These are phyloP conservation scores for Prunus armeniaca DNA, from an alignment of 306 rosid species.

Conservation along the genomic window DNA sequence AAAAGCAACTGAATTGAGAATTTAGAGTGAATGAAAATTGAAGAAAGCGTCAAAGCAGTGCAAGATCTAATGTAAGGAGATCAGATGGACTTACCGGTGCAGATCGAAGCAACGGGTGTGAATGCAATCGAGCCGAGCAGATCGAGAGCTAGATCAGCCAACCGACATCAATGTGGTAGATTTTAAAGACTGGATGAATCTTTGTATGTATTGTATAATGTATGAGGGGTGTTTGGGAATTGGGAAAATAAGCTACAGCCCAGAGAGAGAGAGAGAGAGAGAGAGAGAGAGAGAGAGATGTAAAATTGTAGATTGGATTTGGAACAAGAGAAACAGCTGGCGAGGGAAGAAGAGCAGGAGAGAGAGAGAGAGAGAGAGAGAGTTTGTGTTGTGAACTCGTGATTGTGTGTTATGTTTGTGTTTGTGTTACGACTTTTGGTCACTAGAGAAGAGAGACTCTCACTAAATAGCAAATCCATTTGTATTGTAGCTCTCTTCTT, in stretches of 20 bases:
- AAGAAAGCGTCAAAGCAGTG: neutral
- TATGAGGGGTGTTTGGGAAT: neutral
- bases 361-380: neutral
- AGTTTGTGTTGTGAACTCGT: neutral
- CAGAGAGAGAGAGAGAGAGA: neutral
- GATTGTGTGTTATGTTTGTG: neutral
- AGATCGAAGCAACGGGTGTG: neutral
- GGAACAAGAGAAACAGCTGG: constrained; percentile 20
- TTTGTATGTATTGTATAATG: neutral
- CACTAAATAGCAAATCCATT: neutral
- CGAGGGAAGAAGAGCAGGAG: neutral
- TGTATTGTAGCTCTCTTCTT: too few relatives aligned
- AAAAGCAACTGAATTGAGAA: neutral
- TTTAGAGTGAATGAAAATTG: neutral
- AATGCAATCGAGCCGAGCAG: constrained; percentile 9
- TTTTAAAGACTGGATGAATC: neutral
- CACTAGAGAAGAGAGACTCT: neutral
- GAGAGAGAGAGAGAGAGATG: too few relatives aligned
- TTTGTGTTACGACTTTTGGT: neutral
- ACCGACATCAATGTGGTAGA: constrained; percentile 5
- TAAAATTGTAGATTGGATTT: neutral
- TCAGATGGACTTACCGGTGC: neutral
- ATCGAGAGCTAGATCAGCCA: constrained; percentile 33
- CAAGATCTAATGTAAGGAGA: neutral
- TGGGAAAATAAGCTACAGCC: neutral